Evolutionary conservation across 352 stramenopile species (phyloP), one percentile per base, ranked within the genome.

Genomic region (Pythium insidiosum): DNA sequence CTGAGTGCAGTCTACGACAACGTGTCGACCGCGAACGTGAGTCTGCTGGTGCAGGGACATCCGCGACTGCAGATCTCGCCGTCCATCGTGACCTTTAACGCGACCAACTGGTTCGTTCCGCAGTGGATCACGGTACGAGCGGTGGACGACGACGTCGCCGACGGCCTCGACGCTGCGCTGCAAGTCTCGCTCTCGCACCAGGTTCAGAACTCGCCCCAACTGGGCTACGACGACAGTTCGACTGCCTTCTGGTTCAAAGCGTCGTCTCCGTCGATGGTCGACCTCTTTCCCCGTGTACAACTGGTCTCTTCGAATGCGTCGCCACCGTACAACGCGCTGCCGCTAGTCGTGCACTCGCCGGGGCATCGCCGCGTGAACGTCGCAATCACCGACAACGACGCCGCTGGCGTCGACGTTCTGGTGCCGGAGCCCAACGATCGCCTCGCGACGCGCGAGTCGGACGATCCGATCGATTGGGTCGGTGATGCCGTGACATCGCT

Each of bases 321-420:
- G n/a, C n/a, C n/a, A n/a, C 72, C 73, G 20, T 90, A 85, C 48
- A 90, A 90, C 45, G 43, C 53, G 9, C 21, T 84, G 7, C 74
- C 77, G 9, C 68, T 58, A 7, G 50, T 85, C 4, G 23, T 85
- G 0, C 38, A 78, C 15, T 68, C 68, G 3, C 77, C 77, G 0
- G 24, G 57, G 25, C 73, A 86, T 34, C 49, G 42, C 7, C 38
- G 21, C 0, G 55, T 90, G 10, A 85, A 81, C 28, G 64, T 85
- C 5, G 37, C 51, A 3, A 61, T 88, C 2, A 15, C 42, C 15
- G 69, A 85, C 37, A 66, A 82, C 31, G 74, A 90, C 31, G 34
- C 33, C 3, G 60, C 70, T 0, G 65, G 66, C 2, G 63, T 89
- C 1, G 31, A 68, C 6, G 53, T 86, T 0, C 28, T 45, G 12